Conservation (phyloP, 257 asterid species). For the Linaria vulgaris region DNA sequence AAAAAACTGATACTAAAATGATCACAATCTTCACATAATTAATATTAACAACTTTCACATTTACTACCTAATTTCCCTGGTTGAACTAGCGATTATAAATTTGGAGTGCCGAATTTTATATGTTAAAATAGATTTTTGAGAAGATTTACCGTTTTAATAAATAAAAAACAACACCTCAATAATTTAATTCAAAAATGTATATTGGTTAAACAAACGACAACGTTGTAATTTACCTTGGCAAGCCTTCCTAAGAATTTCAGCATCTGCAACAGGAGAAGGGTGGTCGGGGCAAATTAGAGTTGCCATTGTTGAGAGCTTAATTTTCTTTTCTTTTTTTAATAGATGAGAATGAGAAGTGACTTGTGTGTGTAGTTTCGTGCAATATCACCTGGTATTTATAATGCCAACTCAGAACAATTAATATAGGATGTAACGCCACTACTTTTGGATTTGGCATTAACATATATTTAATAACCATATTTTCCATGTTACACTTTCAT, state of each 20-base stretch:
- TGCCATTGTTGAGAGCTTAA: slow-evolving; percentile 41
- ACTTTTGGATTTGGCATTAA: too few species aligned
- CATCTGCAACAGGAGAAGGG: slow-evolving; percentile 76
- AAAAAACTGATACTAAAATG: too few species aligned
- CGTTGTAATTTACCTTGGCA: slow-evolving; percentile 45
- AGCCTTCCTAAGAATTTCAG: slow-evolving; percentile 77
- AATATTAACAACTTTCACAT: too few species aligned
- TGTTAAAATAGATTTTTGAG: background rate
- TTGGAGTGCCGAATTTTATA: too few species aligned
- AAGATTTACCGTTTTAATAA: background rate
- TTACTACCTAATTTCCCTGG: too few species aligned
- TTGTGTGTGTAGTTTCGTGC: background rate
- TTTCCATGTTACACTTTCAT: too few species aligned
- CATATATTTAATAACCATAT: too few species aligned
- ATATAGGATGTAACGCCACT: slow-evolving; percentile 42
- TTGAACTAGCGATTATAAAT: too few species aligned
- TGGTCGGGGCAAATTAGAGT: slow-evolving; percentile 61
- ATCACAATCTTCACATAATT: too few species aligned
- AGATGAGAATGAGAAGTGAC: background rate
- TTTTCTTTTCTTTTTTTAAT: background rate
- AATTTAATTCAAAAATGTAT: too few species aligned
- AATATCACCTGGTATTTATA: slow-evolving; percentile 28
- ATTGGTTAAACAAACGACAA: too few species aligned
- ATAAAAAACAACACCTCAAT: too few species aligned
- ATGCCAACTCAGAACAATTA: slow-evolving; percentile 3